Conservation (phyloP, 2,329 filamentous ascomycete genomes). For the Knoxdaviesia capensis region DNA sequence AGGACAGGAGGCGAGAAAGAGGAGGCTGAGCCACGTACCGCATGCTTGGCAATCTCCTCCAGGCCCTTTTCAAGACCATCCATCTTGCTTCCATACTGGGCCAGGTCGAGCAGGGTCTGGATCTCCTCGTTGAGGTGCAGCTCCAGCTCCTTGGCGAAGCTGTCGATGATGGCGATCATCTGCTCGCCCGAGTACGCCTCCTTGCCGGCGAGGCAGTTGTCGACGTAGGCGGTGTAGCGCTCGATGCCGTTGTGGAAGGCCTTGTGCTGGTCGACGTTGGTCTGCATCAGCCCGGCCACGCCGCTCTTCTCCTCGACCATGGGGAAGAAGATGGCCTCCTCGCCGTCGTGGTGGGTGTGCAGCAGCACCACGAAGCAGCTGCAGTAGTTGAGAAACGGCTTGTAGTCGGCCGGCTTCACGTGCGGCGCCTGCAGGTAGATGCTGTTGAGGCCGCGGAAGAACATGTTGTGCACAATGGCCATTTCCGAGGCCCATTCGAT, state of each 20-base stretch:
- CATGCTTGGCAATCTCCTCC: constrained; percentile 6
- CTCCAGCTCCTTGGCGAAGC: constrained; percentile 14
- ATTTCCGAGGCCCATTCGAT: constrained; percentile 11
- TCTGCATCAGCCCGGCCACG: constrained; percentile 17
- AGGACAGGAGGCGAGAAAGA: neutral
- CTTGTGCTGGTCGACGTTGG: constrained; percentile 19
- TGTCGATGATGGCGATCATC: constrained; percentile 13
- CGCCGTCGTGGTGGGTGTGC: constrained; percentile 16
- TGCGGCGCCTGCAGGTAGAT: constrained; percentile 17
- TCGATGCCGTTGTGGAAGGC: constrained; percentile 16
- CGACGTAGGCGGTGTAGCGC: constrained; percentile 12
- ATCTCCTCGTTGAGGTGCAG: constrained; percentile 19
- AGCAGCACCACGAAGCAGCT: constrained; percentile 13
- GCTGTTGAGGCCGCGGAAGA: constrained; percentile 16
- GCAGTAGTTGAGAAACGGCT: constrained; percentile 14
- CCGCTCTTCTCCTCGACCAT: constrained; percentile 15
- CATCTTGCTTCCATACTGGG: constrained; percentile 10
- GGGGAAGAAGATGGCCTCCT: constrained; percentile 19
- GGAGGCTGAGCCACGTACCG: constrained; percentile 3
- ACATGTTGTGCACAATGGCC: constrained; percentile 14
- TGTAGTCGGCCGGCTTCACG: constrained; percentile 14
- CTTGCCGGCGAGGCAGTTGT: constrained; percentile 9
- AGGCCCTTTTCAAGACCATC: constrained; percentile 4
- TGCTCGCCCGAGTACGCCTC: constrained; percentile 13
- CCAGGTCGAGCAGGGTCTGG: constrained; percentile 13